These are phyloP conservation scores for Megacollybia marginata DNA, from an alignment of 768 basidiomycete genomes.

Conservation along the genomic window DNA sequence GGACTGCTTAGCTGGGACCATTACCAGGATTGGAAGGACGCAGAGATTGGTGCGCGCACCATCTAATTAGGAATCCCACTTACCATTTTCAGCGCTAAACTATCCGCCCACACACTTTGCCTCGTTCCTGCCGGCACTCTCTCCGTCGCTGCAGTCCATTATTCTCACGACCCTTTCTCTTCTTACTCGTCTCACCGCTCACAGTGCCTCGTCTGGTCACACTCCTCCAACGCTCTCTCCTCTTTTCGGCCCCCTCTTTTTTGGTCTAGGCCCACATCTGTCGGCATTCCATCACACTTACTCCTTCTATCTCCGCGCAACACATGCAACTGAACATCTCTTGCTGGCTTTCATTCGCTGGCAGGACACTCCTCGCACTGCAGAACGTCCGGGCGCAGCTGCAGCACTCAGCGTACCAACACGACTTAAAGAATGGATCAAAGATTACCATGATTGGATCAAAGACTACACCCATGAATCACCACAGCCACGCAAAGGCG, in stretches of 20 bases:
- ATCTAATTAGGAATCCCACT: conserved; percentile 10
- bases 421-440: conserved; percentile 87
- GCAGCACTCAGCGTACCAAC: conserved; percentile 67
- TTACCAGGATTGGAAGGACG: conserved; percentile 74
- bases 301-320: conserved; percentile 68
- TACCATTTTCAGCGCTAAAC: conserved; percentile 35
- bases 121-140: conserved; percentile 51
- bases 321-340: conserved; percentile 87
- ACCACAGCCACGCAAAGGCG: conserved; percentile 67
- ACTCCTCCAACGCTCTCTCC: conserved; percentile 87
- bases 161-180: conserved; percentile 72
- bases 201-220: conserved; percentile 80
- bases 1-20: conserved; percentile 83
- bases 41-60: conserved; percentile 66
- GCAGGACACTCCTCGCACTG: conserved; percentile 50
- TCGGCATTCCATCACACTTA: conserved; percentile 47
- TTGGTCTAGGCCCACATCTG: conserved; percentile 46
- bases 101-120: conserved; percentile 73
- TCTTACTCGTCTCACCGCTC: conserved; percentile 73
- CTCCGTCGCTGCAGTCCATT: conserved; percentile 48
- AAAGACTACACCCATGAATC: conserved; percentile 48
- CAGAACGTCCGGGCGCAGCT: conserved; percentile 36
- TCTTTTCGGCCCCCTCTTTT: conserved; percentile 84
- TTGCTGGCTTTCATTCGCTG: conserved; percentile 86
- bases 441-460: conserved; percentile 80